Evolutionary conservation across 768 basidiomycete species (phyloP).

Genomic region (Galerina sulciceps): DNA sequence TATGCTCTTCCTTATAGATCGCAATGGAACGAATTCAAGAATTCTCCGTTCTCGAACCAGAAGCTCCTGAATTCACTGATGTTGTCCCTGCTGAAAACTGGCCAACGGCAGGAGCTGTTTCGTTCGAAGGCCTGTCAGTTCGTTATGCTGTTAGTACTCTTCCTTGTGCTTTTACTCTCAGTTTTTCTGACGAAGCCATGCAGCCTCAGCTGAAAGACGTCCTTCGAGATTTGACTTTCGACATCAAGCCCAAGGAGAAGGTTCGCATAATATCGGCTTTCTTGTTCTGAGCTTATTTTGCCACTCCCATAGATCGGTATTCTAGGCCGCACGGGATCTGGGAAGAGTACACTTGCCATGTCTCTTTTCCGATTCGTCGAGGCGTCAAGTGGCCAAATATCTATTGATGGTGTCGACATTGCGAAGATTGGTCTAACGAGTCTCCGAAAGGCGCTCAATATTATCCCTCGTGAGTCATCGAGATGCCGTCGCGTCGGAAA

Average conservation of each 20-base stretch:
- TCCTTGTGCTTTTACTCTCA: not conserved
- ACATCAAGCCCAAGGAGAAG: no score
- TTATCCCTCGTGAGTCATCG: conserved; percentile 57
- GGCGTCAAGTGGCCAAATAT: conserved; percentile 69
- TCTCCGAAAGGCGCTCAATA: conserved; percentile 74
- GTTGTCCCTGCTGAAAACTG: not conserved
- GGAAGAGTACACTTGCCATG: conserved; percentile 81
- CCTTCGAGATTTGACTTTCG: no score
- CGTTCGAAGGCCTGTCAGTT: not conserved
- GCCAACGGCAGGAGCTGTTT: not conserved
- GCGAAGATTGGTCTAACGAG: conserved; percentile 76
- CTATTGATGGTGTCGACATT: conserved; percentile 77
- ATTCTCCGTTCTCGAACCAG: not conserved
- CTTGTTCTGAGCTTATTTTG: no score
- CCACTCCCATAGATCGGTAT: conserved; percentile 56
- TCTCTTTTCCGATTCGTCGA: conserved; percentile 89
- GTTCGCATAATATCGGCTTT: no score
- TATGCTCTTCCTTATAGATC: not conserved
- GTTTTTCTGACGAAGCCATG: not conserved
- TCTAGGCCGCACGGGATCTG: conserved; percentile 71
- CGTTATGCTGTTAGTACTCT: conserved; percentile 1
- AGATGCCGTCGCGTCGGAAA: not conserved
- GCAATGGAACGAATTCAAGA: not conserved
- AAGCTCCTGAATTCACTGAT: conserved; percentile 1
- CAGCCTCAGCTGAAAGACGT: no score